A percentile compares a stretch with the other conserved stretches of the same genome.
phyloP scores from a whole-genome alignment of 305 asterid genomes.

The Coffea humblotiana region DNA sequence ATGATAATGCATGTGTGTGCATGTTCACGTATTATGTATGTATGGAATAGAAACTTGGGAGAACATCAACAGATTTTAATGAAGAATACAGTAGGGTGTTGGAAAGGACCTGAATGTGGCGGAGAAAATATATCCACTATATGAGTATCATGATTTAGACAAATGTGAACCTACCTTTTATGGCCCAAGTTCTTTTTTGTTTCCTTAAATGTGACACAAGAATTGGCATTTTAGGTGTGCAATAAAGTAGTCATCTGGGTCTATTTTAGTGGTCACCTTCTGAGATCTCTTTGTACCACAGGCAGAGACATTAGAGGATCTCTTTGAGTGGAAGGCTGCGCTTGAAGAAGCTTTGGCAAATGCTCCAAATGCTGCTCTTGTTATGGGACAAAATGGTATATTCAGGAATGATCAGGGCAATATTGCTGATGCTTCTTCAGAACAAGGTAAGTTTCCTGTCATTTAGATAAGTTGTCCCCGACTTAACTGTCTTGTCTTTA shows the following conservation, averaged over 20 bases:
- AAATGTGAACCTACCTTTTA: background rate
- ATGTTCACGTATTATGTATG: background rate
- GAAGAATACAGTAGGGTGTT: background rate
- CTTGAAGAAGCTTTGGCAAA: conserved; percentile 92
- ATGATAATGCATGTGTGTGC: background rate
- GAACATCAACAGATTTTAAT: background rate
- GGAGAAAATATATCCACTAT: background rate
- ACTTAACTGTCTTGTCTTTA: background rate
- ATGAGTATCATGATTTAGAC: background rate
- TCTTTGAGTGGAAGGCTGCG: conserved; percentile 92
- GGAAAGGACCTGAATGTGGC: background rate
- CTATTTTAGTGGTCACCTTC: conserved; percentile 2
- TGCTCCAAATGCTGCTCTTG: conserved; percentile 88
- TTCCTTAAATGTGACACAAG: background rate
- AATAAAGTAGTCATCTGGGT: background rate
- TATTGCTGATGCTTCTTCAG: conserved; percentile 60
- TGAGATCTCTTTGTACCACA: conserved; percentile 35
- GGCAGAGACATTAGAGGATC: conserved; percentile 97
- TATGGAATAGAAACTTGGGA: background rate
- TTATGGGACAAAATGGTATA: conserved; percentile 75
- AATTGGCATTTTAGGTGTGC: background rate
- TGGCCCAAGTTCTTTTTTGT: background rate
- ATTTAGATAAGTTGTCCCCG: background rate
- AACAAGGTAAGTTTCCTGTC: conserved; percentile 52
- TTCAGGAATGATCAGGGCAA: conserved; percentile 69